phyloP scores from a whole-genome alignment of 2,329 filamentous ascomycete genomes.

The Sphaerulina vaccinii region DNA sequence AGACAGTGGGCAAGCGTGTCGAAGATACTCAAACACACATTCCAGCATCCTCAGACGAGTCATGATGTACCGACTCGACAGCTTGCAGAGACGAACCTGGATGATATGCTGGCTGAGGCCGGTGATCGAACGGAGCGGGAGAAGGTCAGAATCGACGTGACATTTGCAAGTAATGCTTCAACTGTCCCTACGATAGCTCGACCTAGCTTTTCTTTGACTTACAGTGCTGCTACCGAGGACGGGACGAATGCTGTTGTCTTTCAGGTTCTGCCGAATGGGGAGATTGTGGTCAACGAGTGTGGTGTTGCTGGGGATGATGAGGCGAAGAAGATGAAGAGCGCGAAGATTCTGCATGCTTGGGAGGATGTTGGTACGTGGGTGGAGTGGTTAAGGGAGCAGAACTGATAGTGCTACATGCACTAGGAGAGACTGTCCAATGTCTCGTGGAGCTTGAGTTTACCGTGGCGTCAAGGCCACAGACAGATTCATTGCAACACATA shows the following conservation, averaged over 20 bases:
- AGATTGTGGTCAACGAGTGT: slow-evolving; percentile 18
- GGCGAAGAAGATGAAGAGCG: slow-evolving; percentile 29
- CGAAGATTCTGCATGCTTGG: slow-evolving; percentile 46
- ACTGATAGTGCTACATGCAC: too few species aligned
- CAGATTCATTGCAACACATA: too few species aligned
- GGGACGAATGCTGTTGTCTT: slow-evolving; percentile 40
- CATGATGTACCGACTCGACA: neutral
- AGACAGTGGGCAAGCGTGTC: slow-evolving; percentile 74
- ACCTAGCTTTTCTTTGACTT: slow-evolving; percentile 32
- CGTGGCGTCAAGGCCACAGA: too few species aligned
- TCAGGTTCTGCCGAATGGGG: slow-evolving; percentile 22
- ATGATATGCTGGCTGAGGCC: neutral
- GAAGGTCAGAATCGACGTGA: slow-evolving; percentile 33
- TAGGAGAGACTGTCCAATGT: too few species aligned
- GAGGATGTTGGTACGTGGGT: slow-evolving; percentile 54
- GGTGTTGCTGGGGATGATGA: slow-evolving; percentile 15
- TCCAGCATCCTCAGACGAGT: neutral
- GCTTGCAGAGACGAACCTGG: neutral
- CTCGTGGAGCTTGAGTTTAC: too few species aligned
- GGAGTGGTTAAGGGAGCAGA: slow-evolving; percentile 45
- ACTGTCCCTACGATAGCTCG: slow-evolving; percentile 26
- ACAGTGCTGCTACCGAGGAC: slow-evolving; percentile 48
- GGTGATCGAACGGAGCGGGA: neutral
- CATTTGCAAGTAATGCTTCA: slow-evolving; percentile 31
- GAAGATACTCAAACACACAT: slow-evolving; percentile 54